Evolutionary conservation across 495 filamentous ascomycete genomes (phyloP), one percentile per base, ranked within the genome.

Genomic region (Xylaria acuta): DNA sequence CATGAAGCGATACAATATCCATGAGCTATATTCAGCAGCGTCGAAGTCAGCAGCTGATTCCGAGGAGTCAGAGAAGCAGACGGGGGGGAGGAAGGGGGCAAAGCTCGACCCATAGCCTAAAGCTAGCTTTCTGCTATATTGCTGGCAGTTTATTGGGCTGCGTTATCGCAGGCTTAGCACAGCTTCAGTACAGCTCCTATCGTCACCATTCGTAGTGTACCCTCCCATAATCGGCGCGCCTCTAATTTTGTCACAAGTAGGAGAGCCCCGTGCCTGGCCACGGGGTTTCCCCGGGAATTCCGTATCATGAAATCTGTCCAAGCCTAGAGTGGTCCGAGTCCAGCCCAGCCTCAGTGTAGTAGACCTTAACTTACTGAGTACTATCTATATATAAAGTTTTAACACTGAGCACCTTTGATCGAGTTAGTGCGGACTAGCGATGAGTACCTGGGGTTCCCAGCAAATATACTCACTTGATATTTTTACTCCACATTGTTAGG

Each of bases 1-100:
- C 34, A 78, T 86, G 69, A 85, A 83, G 75, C 78, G 79, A 49
- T 86, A 82, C 66, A 86, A 86, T 73, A 74, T 86, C 30, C 81
- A 83, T 11, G 84, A 85, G 70, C 78, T 86, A 18, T 86, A 85
- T 54, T 70, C 74, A 11, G 72, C 77, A 51, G 78, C 79, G 1
- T 30, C 59, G n/a, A 82, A 81, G 64, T 70, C 63, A 32, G 71
- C 71, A n/a, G 60, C 30, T 5, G 30, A 67, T 25, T 47, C 64
- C 8, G 43, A 47, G 18, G 22, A 43, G 65, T 14, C 64, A 4
- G 20, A 49, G 16, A 36, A 73, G 54, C 5, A 3, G 43, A 43
- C 9, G 32, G 53, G 45, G 64, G 41, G 47, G 53, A 59, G 16
- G 43, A 45, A 47, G 56, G 64, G 45, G 27, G n/a, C 47, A 16